These are phyloP conservation scores for Pilobolus umbonatus DNA, from an alignment of 192 early-diverging fungal species.

Conservation along the genomic window DNA sequence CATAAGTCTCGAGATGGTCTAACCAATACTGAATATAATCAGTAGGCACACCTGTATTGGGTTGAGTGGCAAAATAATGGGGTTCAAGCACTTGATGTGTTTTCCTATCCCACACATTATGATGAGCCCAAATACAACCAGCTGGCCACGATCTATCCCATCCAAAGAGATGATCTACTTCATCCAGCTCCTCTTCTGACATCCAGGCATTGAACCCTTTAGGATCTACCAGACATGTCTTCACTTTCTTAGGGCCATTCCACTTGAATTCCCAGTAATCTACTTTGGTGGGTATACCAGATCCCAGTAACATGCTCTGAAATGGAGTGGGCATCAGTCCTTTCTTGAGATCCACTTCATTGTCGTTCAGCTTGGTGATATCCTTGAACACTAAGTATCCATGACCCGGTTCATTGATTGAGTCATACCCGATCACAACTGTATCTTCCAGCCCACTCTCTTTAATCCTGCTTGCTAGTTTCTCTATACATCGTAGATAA, in stretches of 20 bases:
- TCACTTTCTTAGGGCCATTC: constrained; percentile 43
- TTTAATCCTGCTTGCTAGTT: constrained; percentile 37
- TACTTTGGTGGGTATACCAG: constrained; percentile 39
- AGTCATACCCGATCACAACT: constrained; percentile 51
- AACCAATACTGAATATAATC: constrained; percentile 38
- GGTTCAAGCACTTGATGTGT: constrained; percentile 20
- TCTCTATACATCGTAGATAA: constrained; percentile 42
- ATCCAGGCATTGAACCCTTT: constrained; percentile 40
- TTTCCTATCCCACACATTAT: constrained; percentile 46
- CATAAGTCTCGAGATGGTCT: constrained; percentile 36
- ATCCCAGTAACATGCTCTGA: constrained; percentile 46
- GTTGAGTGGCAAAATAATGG: constrained; percentile 46
- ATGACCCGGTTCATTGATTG: constrained; percentile 52
- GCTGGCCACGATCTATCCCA: constrained; percentile 39
- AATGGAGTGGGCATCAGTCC: constrained; percentile 50
- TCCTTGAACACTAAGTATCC: constrained; percentile 45
- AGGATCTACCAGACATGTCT: constrained; percentile 39
- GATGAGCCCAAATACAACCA: constrained; percentile 51
- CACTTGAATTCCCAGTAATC: constrained; percentile 47
- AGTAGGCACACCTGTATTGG: constrained; percentile 26
- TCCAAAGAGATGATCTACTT: constrained; percentile 32
- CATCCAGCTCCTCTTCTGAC: constrained; percentile 23
- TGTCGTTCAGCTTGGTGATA: constrained; percentile 37
- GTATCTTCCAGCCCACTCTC: constrained; percentile 39
- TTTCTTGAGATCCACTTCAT: constrained; percentile 39